Percentiles rank a stretch among this genome's conserved stretches.
These are phyloP conservation scores for Orbilia quercus DNA, from an alignment of 2,329 filamentous ascomycete genomes.

Conservation along the genomic window DNA sequence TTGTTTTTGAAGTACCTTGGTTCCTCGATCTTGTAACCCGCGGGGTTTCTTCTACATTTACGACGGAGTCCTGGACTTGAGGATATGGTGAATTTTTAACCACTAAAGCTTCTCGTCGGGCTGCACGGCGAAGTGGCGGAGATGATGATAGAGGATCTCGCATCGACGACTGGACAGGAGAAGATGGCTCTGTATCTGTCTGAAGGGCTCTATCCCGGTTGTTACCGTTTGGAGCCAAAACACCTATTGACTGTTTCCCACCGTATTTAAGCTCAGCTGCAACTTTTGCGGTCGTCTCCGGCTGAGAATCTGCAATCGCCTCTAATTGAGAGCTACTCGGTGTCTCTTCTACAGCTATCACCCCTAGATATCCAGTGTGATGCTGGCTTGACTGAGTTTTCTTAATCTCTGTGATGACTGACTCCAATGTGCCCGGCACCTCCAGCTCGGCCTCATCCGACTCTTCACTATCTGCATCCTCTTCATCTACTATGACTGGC, in stretches of 20 bases:
- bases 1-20: constrained; percentile 1
- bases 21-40: background rate
- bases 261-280: constrained; percentile 1
- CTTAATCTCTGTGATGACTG: constrained; percentile 33
- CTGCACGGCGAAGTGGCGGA: constrained; percentile 16
- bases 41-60: constrained; percentile 6
- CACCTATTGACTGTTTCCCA: no score
- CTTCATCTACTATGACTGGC: constrained; percentile 2
- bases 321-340: constrained; percentile 16
- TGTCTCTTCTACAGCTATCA: background rate
- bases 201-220: background rate
- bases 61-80: background rate
- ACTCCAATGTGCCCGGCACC: constrained; percentile 38
- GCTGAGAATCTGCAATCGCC: constrained; percentile 33
- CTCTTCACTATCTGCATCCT: background rate
- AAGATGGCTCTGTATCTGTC: background rate
- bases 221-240: background rate
- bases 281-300: constrained; percentile 16
- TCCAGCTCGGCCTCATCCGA: constrained; percentile 30
- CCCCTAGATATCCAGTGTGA: constrained; percentile 1
- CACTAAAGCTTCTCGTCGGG: constrained; percentile 4
- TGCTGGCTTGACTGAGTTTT: constrained; percentile 41
- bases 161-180: background rate
- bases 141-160: constrained; percentile 29
- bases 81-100: constrained; percentile 10